Evolutionary conservation across 345 rosid species (phyloP).

Genomic region (Populus deltoides): DNA sequence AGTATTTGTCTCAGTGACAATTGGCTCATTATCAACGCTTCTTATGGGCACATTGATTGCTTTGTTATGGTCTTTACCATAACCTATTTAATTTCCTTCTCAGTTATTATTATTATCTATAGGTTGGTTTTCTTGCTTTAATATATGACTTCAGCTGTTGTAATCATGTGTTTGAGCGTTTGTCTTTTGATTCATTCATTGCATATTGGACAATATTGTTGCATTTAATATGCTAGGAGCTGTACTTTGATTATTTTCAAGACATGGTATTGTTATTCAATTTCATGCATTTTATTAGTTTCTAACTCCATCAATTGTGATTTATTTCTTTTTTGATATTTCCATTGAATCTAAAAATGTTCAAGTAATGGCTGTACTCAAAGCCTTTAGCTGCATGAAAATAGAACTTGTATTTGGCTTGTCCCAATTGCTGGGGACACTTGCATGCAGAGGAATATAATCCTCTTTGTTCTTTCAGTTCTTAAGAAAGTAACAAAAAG

Average conservation of each 20-base stretch:
- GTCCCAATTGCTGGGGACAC: too few relatives aligned
- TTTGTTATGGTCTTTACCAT: constrained; percentile 12
- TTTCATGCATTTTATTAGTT: neutral
- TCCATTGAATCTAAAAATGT: too few relatives aligned
- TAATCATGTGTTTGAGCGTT: neutral
- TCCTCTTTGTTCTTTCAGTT: too few relatives aligned
- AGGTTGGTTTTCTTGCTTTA: neutral
- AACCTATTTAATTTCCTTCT: neutral
- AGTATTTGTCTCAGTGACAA: constrained; percentile 3
- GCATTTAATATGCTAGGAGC: neutral
- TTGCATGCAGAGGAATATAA: too few relatives aligned
- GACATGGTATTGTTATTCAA: neutral
- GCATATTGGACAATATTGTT: constrained; percentile 2
- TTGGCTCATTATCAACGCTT: constrained; percentile 12
- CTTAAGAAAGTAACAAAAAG: too few relatives aligned
- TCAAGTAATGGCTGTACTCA: too few relatives aligned
- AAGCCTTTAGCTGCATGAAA: too few relatives aligned
- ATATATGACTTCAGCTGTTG: neutral
- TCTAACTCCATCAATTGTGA: neutral
- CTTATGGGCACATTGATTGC: constrained; percentile 10
- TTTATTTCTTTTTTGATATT: too few relatives aligned
- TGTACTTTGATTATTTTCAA: neutral
- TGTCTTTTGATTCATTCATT: neutral
- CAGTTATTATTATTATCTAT: neutral
- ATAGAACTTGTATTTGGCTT: too few relatives aligned